A percentile compares a stretch with the other conserved stretches of the same genome.
Conservation (phyloP, 768 basidiomycete genomes). For the Sarcomyxa edulis region DNA sequence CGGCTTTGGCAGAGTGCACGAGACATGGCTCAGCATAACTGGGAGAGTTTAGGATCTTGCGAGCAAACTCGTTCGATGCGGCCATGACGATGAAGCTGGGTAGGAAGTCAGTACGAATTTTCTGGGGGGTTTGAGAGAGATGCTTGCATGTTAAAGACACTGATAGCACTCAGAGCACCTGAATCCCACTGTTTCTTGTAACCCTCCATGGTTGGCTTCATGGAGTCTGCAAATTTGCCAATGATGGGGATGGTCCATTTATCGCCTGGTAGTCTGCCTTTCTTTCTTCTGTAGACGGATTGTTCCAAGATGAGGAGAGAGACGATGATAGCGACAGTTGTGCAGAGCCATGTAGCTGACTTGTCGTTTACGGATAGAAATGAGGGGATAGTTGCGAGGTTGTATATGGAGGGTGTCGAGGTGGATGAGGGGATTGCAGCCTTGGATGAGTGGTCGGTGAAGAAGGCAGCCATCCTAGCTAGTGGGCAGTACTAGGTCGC, state of each 20-base stretch:
- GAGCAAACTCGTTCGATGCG: constrained; percentile 85
- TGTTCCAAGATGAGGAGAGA: constrained; percentile 85
- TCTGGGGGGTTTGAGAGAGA: neutral
- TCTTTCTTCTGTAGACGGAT: constrained; percentile 84
- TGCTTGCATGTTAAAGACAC: constrained; percentile 95
- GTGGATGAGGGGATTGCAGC: constrained; percentile 41
- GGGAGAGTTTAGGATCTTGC: constrained; percentile 96
- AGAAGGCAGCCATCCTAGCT: no score
- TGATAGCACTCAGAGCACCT: constrained; percentile 81
- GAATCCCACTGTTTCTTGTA: constrained; percentile 93
- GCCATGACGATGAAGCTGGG: constrained; percentile 98
- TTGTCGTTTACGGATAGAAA: constrained; percentile 31
- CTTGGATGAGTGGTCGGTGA: constrained; percentile 31
- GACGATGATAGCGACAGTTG: constrained; percentile 61
- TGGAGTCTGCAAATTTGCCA: constrained; percentile 90
- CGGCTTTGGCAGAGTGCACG: constrained; percentile 83
- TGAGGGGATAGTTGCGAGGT: constrained; percentile 39
- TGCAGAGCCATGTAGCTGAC: constrained; percentile 55
- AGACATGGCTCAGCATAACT: constrained; percentile 90
- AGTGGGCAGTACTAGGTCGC: no score
- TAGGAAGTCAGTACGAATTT: constrained; percentile 5
- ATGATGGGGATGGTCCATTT: constrained; percentile 97
- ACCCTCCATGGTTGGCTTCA: constrained; percentile 85
- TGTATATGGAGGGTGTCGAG: constrained; percentile 31
- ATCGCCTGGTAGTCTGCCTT: constrained; percentile 80